Evolutionary conservation across 192 early-diverging fungal genomes (phyloP).

Genomic region (Linnemannia schmuckeri): DNA sequence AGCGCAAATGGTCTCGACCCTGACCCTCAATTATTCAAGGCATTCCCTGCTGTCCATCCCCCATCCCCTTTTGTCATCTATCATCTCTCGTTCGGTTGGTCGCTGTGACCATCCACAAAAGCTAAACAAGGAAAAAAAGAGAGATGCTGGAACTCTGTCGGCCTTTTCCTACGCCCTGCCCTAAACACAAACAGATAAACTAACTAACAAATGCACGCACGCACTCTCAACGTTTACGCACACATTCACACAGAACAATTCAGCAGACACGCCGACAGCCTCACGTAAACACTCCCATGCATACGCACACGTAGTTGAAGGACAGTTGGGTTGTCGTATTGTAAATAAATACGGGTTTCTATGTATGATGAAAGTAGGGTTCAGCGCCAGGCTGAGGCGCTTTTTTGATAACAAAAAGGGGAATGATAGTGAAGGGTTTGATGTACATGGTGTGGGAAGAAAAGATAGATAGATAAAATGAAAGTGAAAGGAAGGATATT

Average conservation of each 20-base stretch:
- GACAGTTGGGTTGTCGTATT: background rate
- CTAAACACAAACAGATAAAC: background rate
- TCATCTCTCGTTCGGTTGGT: too few species aligned
- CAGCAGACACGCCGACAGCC: background rate
- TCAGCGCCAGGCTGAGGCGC: conserved; percentile 9
- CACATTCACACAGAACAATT: background rate
- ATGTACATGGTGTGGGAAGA: background rate
- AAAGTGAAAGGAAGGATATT: background rate
- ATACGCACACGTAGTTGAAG: background rate
- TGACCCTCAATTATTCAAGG: too few species aligned
- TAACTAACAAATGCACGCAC: background rate
- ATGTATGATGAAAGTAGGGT: background rate
- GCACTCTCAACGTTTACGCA: too few species aligned
- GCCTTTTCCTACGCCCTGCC: background rate
- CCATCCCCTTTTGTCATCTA: too few species aligned
- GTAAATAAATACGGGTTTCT: background rate
- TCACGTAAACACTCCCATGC: background rate
- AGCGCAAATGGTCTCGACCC: too few species aligned
- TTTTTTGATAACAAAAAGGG: conserved; percentile 9
- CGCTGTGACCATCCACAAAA: too few species aligned
- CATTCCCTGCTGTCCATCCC: too few species aligned
- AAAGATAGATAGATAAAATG: background rate
- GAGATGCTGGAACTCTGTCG: background rate
- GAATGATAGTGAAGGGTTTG: conserved; percentile 3
- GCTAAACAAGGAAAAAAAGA: background rate